Evolutionary conservation across 2,329 filamentous ascomycete genomes (phyloP).

Genomic region (Massarina eburnea): DNA sequence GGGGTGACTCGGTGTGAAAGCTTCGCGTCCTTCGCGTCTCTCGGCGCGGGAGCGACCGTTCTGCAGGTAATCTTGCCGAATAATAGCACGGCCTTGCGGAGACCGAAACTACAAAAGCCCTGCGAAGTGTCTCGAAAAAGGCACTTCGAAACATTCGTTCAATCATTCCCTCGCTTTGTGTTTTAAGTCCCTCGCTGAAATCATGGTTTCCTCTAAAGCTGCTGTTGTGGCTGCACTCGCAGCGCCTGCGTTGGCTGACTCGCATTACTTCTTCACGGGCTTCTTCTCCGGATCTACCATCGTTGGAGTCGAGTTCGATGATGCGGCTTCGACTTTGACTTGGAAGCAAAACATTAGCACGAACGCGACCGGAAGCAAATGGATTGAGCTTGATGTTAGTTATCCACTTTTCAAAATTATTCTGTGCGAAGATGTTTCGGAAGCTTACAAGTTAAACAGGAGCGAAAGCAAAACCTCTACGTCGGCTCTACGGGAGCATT

Average conservation of each 20-base stretch:
- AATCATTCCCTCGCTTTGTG: background rate
- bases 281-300: conserved; percentile 6
- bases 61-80: no score
- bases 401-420: no score
- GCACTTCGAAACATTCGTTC: background rate
- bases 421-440: no score
- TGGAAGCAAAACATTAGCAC: conserved; percentile 9
- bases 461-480: no score
- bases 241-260: conserved; percentile 1
- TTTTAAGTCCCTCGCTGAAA: background rate
- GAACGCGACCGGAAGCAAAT: conserved; percentile 6
- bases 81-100: no score
- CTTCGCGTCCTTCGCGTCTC: no score
- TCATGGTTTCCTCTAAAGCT: background rate
- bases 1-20: no score
- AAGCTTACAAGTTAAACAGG: no score
- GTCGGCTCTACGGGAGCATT: no score
- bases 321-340: conserved; percentile 2
- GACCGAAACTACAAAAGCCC: no score
- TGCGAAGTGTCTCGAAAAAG: no score
- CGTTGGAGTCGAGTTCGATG: conserved; percentile 9
- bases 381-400: conserved; percentile 10
- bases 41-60: no score
- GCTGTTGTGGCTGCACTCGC: background rate
- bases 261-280: conserved; percentile 9